A percentile compares a stretch with the other conserved stretches of the same genome.
phyloP scores from a whole-genome alignment of 73 alveolate genomes.

The Paraurostyla sp. region DNA sequence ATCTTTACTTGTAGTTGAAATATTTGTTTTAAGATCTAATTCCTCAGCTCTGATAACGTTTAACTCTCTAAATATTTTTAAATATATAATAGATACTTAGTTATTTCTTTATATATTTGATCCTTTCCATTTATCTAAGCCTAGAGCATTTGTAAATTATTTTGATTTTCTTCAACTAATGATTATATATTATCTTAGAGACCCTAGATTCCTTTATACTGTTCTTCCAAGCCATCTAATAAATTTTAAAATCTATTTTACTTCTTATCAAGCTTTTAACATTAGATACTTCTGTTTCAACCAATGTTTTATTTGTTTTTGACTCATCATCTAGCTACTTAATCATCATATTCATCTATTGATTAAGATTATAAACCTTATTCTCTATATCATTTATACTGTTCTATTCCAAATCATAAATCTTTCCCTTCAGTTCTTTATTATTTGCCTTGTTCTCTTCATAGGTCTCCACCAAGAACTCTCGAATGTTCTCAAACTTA shows the following conservation, averaged over 20 bases:
- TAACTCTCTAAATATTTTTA: background rate
- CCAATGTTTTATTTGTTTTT: background rate
- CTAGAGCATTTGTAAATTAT: background rate
- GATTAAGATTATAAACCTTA: background rate
- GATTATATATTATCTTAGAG: background rate
- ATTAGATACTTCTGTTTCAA: too few relatives aligned
- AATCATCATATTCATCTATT: background rate
- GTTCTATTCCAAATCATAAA: background rate
- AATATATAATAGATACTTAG: background rate
- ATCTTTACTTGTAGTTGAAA: background rate
- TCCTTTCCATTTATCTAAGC: background rate
- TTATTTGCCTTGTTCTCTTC: background rate
- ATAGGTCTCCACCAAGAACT: background rate
- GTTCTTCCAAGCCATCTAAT: background rate
- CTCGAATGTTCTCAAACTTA: conserved; percentile 7
- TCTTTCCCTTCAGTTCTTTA: background rate
- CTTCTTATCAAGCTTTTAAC: background rate
- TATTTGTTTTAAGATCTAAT: background rate
- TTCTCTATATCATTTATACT: background rate
- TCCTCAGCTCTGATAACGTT: background rate
- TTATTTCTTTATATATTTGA: background rate
- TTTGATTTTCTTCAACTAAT: background rate
- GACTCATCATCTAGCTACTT: background rate
- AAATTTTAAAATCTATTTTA: background rate
- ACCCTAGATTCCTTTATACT: background rate